Conservation (phyloP, 31 red algal genomes). For the Asparagopsis taxiformis region DNA sequence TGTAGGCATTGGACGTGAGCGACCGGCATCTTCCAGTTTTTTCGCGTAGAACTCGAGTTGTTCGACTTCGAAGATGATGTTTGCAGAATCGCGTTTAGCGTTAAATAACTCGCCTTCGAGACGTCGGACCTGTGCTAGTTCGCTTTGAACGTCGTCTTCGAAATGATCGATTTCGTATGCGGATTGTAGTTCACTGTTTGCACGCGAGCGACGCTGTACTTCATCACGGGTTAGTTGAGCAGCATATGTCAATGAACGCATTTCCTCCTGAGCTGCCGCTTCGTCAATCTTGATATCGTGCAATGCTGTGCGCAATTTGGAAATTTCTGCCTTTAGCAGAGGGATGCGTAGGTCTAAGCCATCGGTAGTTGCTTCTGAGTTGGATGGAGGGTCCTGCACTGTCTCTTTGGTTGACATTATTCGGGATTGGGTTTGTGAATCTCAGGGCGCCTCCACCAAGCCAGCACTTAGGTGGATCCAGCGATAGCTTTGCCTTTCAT, state of each 20-base stretch:
- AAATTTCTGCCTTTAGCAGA: slow-evolving; percentile 12
- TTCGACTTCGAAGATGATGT: slow-evolving; percentile 32
- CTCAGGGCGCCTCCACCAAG: too few relatives aligned
- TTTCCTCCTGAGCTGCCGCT: slow-evolving; percentile 21
- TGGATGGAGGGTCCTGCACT: too few relatives aligned
- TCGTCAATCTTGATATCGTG: slow-evolving; percentile 25
- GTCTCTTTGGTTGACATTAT: too few relatives aligned
- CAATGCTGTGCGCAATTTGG: neutral
- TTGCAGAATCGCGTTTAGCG: slow-evolving; percentile 40
- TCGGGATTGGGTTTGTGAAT: too few relatives aligned
- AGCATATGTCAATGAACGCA: slow-evolving; percentile 31
- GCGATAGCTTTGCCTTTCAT: too few relatives aligned
- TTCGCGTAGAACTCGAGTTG: slow-evolving; percentile 38
- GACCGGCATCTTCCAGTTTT: neutral
- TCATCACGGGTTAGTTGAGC: slow-evolving; percentile 28
- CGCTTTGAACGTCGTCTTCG: neutral
- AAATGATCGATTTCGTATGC: slow-evolving; percentile 11
- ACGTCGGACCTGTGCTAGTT: neutral
- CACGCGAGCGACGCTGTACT: slow-evolving; percentile 15
- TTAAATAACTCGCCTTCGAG: slow-evolving; percentile 40
- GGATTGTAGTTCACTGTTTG: slow-evolving; percentile 24
- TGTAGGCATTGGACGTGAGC: too few relatives aligned
- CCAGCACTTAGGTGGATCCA: too few relatives aligned
- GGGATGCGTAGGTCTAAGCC: too few relatives aligned
- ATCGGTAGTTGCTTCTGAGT: too few relatives aligned